Evolutionary conservation across 805 yeast species (phyloP), one percentile per base, ranked within the genome.

Genomic region (Candida sakaeoensis): DNA sequence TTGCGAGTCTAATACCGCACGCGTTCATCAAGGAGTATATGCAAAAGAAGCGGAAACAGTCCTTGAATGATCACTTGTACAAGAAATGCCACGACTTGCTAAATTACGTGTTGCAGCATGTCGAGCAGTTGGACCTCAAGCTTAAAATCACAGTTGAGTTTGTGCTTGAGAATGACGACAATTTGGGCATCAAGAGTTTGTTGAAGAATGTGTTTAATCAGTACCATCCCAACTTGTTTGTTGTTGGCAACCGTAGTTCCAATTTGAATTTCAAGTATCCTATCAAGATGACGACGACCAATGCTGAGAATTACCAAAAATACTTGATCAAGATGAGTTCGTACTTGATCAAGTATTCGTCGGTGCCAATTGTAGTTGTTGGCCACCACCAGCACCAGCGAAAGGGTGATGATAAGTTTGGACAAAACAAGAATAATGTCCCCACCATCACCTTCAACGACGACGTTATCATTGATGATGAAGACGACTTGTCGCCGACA

Each of bases 191-290:
- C 42, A 68, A 65, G 48, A 57, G 51, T 40, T 62, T 68, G 65
- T 40, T 69, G 24, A 41, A 53, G 14, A 64, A 66, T 43, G 50
- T 69, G 23, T 65, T 55, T 48, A 52, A 54, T 36, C 74, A 68
- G 46, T 69, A 69, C 47, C 70, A 57, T 41, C 74, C 74, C 2
- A 61, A 59, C 36, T 47, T 69, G 41, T 40, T 69, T 14, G 48
- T 68, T 2, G 41, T 63, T 32, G 72, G 74, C 2, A 68, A 61
- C 43, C 61, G 58, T 37, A 55, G 63, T n/a, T 52, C 67, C 22
- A 68, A 63, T 48, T 51, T 67, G 41, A 69, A 68, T 49, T 69
- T 68, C 54, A 65, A 65, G 47, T 69, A 69, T 43, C 71, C 71
- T n/a, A 1, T 44, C 57, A 10, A 58, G 60, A 37, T 42, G 60